Evolutionary conservation across 108 stramenopile genomes (phyloP).

Genomic region (Nannochloropsis gaditana): DNA sequence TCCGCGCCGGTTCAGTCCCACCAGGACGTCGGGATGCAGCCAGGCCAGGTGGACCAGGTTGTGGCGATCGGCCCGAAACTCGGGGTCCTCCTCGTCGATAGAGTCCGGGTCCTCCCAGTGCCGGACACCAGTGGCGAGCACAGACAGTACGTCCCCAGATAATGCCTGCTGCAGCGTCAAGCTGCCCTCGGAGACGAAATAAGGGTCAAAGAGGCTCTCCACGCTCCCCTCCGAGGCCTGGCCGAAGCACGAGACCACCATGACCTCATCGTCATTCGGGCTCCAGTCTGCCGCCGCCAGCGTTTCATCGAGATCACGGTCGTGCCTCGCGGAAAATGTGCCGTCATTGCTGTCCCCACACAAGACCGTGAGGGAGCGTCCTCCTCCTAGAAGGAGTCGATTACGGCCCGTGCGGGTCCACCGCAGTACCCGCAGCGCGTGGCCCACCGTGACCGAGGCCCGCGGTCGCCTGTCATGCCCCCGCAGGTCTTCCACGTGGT

Average conservation of each 20-base stretch:
- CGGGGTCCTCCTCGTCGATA: background rate
- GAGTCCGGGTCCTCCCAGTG: background rate
- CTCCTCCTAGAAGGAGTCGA: background rate
- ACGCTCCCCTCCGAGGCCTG: background rate
- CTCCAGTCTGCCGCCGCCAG: conserved; percentile 15
- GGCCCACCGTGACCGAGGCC: background rate
- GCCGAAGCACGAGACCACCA: background rate
- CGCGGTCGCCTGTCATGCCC: background rate
- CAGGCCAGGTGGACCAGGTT: background rate
- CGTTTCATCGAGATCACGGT: background rate
- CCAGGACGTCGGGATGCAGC: background rate
- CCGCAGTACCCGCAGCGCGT: background rate
- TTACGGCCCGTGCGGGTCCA: background rate
- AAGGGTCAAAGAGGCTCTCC: conserved; percentile 11
- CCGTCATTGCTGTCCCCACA: background rate
- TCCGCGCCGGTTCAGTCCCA: background rate
- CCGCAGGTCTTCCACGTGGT: background rate
- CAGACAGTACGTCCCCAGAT: background rate
- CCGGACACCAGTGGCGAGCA: background rate
- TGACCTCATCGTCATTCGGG: conserved; percentile 2
- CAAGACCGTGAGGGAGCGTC: background rate
- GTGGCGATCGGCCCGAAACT: background rate
- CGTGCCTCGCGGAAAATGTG: background rate
- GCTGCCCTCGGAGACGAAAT: background rate
- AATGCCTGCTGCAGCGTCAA: background rate